A percentile compares a stretch with the other conserved stretches of the same genome.
phyloP scores from a whole-genome alignment of 495 filamentous ascomycete genomes.

The Aspergillus asperescens region DNA sequence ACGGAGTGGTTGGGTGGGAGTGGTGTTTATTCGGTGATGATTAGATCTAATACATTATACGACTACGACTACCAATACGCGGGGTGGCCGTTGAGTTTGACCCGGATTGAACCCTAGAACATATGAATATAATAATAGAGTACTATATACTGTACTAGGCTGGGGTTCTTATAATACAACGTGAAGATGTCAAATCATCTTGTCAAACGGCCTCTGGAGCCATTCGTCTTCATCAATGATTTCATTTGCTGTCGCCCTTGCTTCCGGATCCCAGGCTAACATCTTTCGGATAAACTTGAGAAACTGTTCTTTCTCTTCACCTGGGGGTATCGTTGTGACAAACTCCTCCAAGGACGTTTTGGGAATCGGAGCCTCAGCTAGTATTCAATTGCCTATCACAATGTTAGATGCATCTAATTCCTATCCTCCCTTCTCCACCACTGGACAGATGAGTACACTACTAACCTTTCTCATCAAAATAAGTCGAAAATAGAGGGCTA shows the following conservation, averaged over 20 bases:
- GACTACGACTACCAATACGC: no score
- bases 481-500: slow-evolving; percentile 18
- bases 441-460: not conserved
- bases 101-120: no score
- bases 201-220: not conserved
- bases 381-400: slow-evolving; percentile 10
- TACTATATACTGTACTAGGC: no score
- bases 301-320: slow-evolving; percentile 17
- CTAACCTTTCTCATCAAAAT: slow-evolving; percentile 22
- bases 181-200: no score
- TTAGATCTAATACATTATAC: no score
- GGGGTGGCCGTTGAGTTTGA: no score
- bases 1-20: no score
- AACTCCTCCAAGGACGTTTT: slow-evolving; percentile 13
- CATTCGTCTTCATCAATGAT: slow-evolving; percentile 9
- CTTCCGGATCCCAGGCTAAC: slow-evolving; percentile 16
- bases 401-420: no score
- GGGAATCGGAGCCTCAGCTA: slow-evolving; percentile 9
- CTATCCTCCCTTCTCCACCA: no score
- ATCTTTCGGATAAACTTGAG: slow-evolving; percentile 15
- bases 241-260: slow-evolving; percentile 11
- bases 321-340: slow-evolving; percentile 15
- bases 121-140: no score
- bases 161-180: no score
- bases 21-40: no score